These are phyloP conservation scores for Globisporangium cederbergense DNA, from an alignment of 352 stramenopile species.

Conservation along the genomic window DNA sequence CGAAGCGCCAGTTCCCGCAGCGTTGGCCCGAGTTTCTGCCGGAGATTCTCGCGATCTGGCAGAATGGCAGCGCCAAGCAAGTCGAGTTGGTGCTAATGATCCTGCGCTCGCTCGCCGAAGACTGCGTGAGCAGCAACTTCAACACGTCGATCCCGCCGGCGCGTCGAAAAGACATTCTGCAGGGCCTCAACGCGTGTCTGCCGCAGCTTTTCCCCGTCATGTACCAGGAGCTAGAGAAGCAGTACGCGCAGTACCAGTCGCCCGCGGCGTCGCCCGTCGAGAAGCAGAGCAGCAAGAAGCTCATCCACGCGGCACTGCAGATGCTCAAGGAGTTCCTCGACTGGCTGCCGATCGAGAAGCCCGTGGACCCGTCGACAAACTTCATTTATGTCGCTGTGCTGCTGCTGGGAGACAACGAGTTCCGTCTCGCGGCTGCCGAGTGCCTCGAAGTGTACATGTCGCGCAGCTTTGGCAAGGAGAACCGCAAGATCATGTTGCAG, in stretches of 20 bases:
- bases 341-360: conserved; percentile 72
- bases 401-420: conserved; percentile 50
- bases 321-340: conserved; percentile 84
- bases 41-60: conserved; percentile 64
- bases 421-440: conserved; percentile 54
- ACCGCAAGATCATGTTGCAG: conserved; percentile 56
- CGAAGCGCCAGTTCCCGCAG: conserved; percentile 82
- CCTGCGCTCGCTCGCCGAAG: conserved; percentile 67
- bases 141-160: conserved; percentile 74
- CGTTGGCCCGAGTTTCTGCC: conserved; percentile 67
- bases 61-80: conserved; percentile 33
- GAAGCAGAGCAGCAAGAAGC: conserved; percentile 35
- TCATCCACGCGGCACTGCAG: conserved; percentile 58
- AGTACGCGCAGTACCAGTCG: conserved; percentile 53
- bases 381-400: conserved; percentile 60
- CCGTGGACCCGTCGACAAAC: conserved; percentile 49
- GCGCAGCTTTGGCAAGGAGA: conserved; percentile 67
- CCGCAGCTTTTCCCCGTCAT: conserved; percentile 63
- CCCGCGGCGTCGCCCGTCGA: conserved; percentile 17
- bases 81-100: conserved; percentile 73
- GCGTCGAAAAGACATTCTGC: conserved; percentile 73
- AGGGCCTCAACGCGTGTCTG: conserved; percentile 71
- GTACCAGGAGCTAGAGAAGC: conserved; percentile 72
- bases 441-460: conserved; percentile 73
- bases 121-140: conserved; percentile 78